These are phyloP conservation scores for Gaillardinia entomophila DNA, from an alignment of 805 yeast genomes.

Conservation along the genomic window DNA sequence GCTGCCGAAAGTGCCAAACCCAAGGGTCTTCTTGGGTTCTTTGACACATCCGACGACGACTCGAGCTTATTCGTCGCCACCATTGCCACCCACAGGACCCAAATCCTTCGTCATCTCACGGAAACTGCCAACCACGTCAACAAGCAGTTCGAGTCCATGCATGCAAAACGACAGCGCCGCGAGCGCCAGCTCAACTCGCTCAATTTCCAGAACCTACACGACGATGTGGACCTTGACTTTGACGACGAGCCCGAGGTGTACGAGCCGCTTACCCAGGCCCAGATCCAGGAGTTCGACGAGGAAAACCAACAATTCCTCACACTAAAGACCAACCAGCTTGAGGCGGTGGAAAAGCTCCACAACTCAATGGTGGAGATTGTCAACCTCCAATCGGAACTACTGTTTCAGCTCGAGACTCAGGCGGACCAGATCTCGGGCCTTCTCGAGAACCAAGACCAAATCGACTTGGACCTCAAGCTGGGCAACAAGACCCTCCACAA, in stretches of 20 bases:
- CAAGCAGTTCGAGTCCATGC: conserved; percentile 42
- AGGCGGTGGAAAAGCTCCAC: conserved; percentile 56
- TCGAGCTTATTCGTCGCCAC: conserved; percentile 29
- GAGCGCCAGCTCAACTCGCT: conserved; percentile 26
- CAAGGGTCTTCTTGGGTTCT: conserved; percentile 13
- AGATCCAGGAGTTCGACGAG: conserved; percentile 48
- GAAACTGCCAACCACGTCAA: conserved; percentile 38
- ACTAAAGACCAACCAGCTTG: conserved; percentile 53
- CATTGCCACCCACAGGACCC: conserved; percentile 40
- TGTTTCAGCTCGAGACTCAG: conserved; percentile 68
- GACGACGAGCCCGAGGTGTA: conserved; percentile 4
- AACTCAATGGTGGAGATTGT: conserved; percentile 67
- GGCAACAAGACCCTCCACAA: conserved; percentile 68
- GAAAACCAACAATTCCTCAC: conserved; percentile 56
- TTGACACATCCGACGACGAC: conserved; percentile 27
- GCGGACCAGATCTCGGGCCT: conserved; percentile 61
- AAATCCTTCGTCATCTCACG: conserved; percentile 44
- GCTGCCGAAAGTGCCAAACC: conserved; percentile 7
- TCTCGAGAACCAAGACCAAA: conserved; percentile 61
- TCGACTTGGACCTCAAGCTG: conserved; percentile 55
- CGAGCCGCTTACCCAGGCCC: conserved; percentile 41
- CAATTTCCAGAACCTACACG: conserved; percentile 38
- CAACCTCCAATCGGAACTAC: conserved; percentile 66
- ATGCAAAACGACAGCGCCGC: conserved; percentile 42
- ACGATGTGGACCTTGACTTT: conserved; percentile 16